These are phyloP conservation scores for Stygiomarasmius scandens DNA, from an alignment of 1,284 basidiomycete genomes.

Conservation along the genomic window DNA sequence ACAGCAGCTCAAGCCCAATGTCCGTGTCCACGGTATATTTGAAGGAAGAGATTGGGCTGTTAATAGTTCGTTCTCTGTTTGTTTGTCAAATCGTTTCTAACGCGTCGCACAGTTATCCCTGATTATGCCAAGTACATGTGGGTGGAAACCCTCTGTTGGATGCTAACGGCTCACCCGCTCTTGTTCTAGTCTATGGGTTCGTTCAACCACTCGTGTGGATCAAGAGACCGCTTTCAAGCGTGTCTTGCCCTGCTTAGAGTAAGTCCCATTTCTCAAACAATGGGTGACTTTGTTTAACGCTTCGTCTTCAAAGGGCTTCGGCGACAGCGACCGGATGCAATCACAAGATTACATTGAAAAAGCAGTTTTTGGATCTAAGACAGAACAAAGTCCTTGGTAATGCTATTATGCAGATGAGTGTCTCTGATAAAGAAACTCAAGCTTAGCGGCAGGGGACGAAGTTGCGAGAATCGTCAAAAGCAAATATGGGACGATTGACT, in stretches of 20 bases:
- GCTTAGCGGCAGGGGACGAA: constrained; percentile 59
- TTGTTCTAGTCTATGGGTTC: constrained; percentile 59
- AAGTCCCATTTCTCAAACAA: constrained; percentile 28
- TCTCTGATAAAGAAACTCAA: too few relatives aligned
- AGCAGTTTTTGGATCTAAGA: constrained; percentile 58
- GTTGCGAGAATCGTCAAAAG: constrained; percentile 55
- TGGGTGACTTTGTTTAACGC: too few relatives aligned
- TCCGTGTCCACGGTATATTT: constrained; percentile 71
- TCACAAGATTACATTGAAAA: constrained; percentile 47
- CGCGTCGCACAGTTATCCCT: constrained; percentile 65
- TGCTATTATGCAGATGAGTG: too few relatives aligned
- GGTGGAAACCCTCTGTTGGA: constrained; percentile 3
- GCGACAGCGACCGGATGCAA: constrained; percentile 72
- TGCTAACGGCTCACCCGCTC: too few relatives aligned
- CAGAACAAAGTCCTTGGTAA: constrained; percentile 65
- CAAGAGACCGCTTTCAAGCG: constrained; percentile 57
- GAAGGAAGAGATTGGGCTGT: constrained; percentile 63
- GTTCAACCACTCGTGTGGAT: constrained; percentile 68
- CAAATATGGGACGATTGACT: constrained; percentile 57
- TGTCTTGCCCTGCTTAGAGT: constrained; percentile 76
- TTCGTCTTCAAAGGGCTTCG: constrained; percentile 74
- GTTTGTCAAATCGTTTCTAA: background rate
- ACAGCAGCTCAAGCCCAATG: constrained; percentile 67
- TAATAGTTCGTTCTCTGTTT: constrained; percentile 44
- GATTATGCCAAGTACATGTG: constrained; percentile 72